Evolutionary conservation across 1,284 basidiomycete species (phyloP).

Genomic region (Crucibulum cyathiforme): DNA sequence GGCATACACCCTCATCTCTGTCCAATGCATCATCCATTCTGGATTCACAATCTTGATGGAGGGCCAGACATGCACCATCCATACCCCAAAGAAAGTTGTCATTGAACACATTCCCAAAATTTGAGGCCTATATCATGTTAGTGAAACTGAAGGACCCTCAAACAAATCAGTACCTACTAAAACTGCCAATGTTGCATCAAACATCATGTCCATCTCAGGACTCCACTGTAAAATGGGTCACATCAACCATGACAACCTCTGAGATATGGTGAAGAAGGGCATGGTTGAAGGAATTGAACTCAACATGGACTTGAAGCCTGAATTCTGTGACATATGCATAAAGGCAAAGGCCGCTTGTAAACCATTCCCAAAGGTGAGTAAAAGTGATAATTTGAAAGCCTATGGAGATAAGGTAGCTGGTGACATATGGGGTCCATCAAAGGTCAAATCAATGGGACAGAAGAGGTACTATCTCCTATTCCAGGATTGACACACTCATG

Average conservation of each 20-base stretch:
- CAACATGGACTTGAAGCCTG: constrained; percentile 18
- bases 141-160: not conserved
- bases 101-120: constrained; percentile 27
- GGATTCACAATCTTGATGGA: constrained; percentile 25
- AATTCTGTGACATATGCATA: constrained; percentile 40
- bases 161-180: constrained; percentile 1
- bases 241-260: constrained; percentile 26
- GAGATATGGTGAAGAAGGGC: constrained; percentile 29
- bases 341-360: constrained; percentile 36
- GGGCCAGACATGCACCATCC: constrained; percentile 23
- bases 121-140: constrained; percentile 34
- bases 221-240: constrained; percentile 42
- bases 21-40: constrained; percentile 27
- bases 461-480: too few species aligned
- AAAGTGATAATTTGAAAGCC: too few species aligned
- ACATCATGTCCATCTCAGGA: constrained; percentile 22
- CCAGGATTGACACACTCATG: constrained; percentile 1
- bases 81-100: constrained; percentile 10
- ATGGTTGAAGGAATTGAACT: constrained; percentile 35
- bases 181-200: constrained; percentile 6
- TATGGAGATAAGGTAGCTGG: too few species aligned
- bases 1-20: constrained; percentile 40
- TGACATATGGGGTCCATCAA: too few species aligned
- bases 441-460: too few species aligned
- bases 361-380: constrained; percentile 35